These are phyloP conservation scores for Metschnikowia continentalis DNA, from an alignment of 805 yeast species.

Conservation along the genomic window DNA sequence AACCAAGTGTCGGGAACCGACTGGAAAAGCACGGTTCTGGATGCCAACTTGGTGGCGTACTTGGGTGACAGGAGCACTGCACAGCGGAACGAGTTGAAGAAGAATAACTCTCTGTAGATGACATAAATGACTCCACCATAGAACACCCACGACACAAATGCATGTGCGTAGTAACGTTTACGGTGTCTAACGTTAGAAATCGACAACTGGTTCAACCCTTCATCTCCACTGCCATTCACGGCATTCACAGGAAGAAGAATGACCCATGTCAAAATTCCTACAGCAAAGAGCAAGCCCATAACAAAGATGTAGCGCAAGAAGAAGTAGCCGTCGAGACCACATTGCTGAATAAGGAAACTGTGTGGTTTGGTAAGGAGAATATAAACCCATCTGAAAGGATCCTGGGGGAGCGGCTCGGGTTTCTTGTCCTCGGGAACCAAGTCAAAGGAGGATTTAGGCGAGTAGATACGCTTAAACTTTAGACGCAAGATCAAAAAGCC, in stretches of 20 bases:
- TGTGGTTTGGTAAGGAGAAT: constrained; percentile 65
- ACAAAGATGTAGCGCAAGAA: constrained; percentile 73
- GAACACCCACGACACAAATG: constrained; percentile 72
- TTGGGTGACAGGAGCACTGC: constrained; percentile 78
- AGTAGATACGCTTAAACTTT: constrained; percentile 68
- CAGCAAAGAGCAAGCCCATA: constrained; percentile 44
- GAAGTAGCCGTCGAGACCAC: constrained; percentile 93
- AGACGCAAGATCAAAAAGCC: constrained; percentile 66
- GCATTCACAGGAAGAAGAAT: constrained; percentile 84
- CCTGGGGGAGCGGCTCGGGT: constrained; percentile 72
- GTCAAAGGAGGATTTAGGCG: constrained; percentile 70
- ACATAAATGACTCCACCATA: constrained; percentile 67
- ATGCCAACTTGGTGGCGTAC: constrained; percentile 67
- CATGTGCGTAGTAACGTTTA: constrained; percentile 81
- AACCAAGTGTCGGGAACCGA: constrained; percentile 73
- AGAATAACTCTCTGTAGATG: constrained; percentile 77
- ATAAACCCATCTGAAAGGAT: constrained; percentile 65
- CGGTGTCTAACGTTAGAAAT: constrained; percentile 65
- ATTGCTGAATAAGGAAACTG: constrained; percentile 72
- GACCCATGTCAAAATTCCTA: constrained; percentile 52
- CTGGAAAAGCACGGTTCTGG: constrained; percentile 81
- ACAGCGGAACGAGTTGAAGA: constrained; percentile 69
- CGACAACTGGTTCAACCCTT: constrained; percentile 72
- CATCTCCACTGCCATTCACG: constrained; percentile 53
- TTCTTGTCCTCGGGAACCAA: constrained; percentile 50